A percentile compares a stretch with the other conserved stretches of the same genome.
Evolutionary conservation across 345 rosid species (phyloP).

Genomic region (Gossypium thurberi): DNA sequence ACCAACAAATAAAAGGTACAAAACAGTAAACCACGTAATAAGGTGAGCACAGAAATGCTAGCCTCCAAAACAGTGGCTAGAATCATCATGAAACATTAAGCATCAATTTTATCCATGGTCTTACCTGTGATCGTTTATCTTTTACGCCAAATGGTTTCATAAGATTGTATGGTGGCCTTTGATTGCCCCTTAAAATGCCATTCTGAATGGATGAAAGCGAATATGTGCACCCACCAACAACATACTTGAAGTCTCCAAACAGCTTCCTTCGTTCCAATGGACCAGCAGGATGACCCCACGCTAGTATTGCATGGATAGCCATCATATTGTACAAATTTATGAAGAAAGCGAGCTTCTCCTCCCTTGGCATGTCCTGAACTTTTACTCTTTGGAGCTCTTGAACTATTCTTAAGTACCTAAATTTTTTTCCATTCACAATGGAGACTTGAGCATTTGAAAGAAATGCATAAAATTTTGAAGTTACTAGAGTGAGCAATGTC

Average conservation of each 20-base stretch:
- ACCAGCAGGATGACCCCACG: constrained; percentile 67
- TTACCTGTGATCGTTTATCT: constrained; percentile 64
- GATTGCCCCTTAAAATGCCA: constrained; percentile 77
- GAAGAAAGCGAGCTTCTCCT: constrained; percentile 77
- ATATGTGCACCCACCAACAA: constrained; percentile 61
- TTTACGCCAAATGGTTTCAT: constrained; percentile 66
- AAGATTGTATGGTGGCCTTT: constrained; percentile 72
- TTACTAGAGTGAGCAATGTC: constrained; percentile 2
- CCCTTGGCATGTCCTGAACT: constrained; percentile 56
- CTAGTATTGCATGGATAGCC: constrained; percentile 76
- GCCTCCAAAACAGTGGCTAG: neutral
- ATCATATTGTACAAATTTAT: constrained; percentile 83
- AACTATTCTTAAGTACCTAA: constrained; percentile 66
- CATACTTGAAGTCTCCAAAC: constrained; percentile 74
- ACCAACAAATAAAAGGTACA: neutral
- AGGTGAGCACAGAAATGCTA: neutral
- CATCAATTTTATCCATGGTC: neutral
- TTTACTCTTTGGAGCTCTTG: constrained; percentile 83
- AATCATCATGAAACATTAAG: neutral
- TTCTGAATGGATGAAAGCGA: constrained; percentile 82
- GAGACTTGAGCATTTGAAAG: constrained; percentile 2
- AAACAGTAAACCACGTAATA: neutral
- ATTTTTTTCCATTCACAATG: constrained; percentile 3
- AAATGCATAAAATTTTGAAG: neutral
- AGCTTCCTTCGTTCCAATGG: constrained; percentile 61